phyloP scores from a whole-genome alignment of 441 rosid genomes.

The Erodium texanum region DNA sequence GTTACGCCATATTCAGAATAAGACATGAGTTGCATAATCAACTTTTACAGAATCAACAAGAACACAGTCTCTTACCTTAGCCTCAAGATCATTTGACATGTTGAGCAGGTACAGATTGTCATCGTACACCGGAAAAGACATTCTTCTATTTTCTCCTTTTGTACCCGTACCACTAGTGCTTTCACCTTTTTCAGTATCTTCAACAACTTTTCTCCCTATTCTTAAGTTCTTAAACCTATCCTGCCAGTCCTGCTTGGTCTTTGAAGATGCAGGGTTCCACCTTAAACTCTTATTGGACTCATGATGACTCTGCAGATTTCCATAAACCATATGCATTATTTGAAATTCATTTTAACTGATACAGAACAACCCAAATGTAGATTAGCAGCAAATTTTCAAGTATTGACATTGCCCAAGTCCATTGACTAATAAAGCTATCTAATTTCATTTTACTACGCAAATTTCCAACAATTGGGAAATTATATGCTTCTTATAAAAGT shows the following conservation, averaged over 20 bases:
- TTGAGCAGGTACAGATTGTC: conserved; percentile 55
- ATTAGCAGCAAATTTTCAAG: background rate
- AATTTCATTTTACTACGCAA: background rate
- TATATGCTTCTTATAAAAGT: background rate
- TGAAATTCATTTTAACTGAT: no score
- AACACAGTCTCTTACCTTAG: conserved; percentile 44
- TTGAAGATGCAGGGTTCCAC: conserved; percentile 53
- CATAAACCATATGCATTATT: background rate
- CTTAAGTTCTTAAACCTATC: conserved; percentile 57
- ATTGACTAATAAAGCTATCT: background rate
- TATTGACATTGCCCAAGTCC: background rate
- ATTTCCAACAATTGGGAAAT: background rate
- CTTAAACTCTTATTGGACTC: conserved; percentile 44
- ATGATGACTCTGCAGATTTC: conserved; percentile 35
- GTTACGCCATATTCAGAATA: background rate
- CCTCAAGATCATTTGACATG: conserved; percentile 62
- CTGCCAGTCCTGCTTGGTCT: conserved; percentile 78
- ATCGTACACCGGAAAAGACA: conserved; percentile 64
- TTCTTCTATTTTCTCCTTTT: conserved; percentile 18
- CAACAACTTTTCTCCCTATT: conserved; percentile 58
- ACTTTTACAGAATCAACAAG: conserved; percentile 5
- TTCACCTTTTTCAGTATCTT: conserved; percentile 49
- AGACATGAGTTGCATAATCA: background rate
- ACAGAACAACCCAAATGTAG: background rate
- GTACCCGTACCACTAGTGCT: conserved; percentile 18